Evolutionary conservation across 2,329 filamentous ascomycete genomes (phyloP), one percentile per base, ranked within the genome.

Genomic region (Trichoderma sp.): DNA sequence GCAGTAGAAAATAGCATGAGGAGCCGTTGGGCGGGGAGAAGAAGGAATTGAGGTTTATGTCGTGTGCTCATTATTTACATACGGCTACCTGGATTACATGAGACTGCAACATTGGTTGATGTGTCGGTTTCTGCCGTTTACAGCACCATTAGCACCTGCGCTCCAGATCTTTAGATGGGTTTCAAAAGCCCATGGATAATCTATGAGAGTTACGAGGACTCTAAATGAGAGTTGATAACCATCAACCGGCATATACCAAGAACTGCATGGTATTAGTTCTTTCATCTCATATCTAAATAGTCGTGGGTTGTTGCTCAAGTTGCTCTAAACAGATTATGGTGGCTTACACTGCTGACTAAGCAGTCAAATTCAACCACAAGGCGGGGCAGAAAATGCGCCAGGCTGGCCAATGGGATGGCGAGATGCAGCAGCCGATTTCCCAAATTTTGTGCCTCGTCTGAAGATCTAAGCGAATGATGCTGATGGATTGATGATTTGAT

Each of bases 361-460:
- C 69, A 71, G n/a, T 7, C 28, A 70, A 51, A 53, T 53, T 4
- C 28, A 62, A 57, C 28, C 8, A 32, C 65, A 57, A 39, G 53
- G 66, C 64, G 71, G 57, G 58, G 66, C 71, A 12, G 9, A 21
- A 43, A 39, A 28, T 28, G 56, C n/a, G 30, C 39, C 36, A 62
- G 56, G 57, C 66, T 51, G 57, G 14, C 66, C 69, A 58, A 71
- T 71, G 28, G 51, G 14, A 53, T 15, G 7, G 30, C 68, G 43
- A 12, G 47, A 71, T 21, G 7, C n/a, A 4, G 15, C 66, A 18
- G 66, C 56, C 66, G 66, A 70, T 62, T 70, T 70, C 68, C 68
- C 24, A 71, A 71, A 71, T 64, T 71, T 71, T 71, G 68, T 70
- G 68, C 60, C 58, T 70, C 51, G 62, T 51, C 73, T 71, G 71